phyloP scores from a whole-genome alignment of 2,329 filamentous ascomycete species.

The Xylaria sp. region DNA sequence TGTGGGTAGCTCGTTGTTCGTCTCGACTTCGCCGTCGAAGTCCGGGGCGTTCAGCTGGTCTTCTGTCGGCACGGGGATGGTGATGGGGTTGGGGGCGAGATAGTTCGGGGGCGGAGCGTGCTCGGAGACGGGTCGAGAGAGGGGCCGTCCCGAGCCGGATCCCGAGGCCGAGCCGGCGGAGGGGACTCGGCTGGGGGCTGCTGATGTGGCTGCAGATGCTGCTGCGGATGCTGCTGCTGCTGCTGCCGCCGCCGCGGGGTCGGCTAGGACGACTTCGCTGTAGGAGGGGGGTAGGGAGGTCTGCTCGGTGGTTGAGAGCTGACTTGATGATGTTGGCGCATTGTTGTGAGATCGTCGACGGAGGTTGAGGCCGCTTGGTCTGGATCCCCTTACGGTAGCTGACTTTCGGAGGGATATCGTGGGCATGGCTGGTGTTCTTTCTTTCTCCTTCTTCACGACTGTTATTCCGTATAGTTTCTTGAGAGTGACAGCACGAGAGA shows the following conservation, averaged over 20 bases:
- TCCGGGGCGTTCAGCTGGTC: conserved; percentile 31
- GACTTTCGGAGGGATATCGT: neutral
- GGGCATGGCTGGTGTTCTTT: neutral
- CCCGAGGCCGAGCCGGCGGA: too few relatives aligned
- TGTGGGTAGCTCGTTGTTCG: conserved; percentile 51
- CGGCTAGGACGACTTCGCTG: neutral
- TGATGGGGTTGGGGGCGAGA: neutral
- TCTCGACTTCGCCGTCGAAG: conserved; percentile 52
- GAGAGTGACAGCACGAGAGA: neutral
- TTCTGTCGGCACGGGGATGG: neutral
- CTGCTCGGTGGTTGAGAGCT: neutral
- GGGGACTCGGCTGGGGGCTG: too few relatives aligned
- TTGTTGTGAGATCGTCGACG: neutral
- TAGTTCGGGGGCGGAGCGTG: neutral
- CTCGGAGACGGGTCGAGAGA: neutral
- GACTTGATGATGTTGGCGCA: neutral
- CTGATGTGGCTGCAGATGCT: too few relatives aligned
- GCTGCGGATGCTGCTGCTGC: too few relatives aligned
- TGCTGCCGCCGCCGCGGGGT: too few relatives aligned
- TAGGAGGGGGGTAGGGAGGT: neutral
- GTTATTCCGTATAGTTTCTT: neutral
- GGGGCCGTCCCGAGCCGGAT: too few relatives aligned
- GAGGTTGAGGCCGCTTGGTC: neutral
- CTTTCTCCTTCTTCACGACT: neutral
- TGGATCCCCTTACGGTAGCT: neutral